phyloP scores from a whole-genome alignment of 371 early-diverging fungal genomes.

The Syncephalastrum sp. region DNA sequence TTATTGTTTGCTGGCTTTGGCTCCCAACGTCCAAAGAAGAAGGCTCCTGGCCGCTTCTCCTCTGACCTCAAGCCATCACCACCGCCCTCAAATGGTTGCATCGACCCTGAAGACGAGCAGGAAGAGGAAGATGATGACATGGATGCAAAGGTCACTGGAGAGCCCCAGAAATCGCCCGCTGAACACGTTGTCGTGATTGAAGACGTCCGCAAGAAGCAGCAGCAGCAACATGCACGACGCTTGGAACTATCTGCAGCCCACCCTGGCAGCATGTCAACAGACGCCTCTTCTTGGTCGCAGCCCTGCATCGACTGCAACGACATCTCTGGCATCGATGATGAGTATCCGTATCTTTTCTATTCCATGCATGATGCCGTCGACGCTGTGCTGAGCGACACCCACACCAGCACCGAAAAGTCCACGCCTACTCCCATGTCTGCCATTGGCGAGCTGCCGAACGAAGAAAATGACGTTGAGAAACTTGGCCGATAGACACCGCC shows the following conservation, averaged over 20 bases:
- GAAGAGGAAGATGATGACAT: neutral
- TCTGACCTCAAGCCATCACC: slow-evolving; percentile 13
- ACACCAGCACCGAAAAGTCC: too few relatives aligned
- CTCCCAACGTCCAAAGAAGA: slow-evolving; percentile 21
- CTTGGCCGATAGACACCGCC: too few relatives aligned
- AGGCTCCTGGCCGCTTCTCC: slow-evolving; percentile 16
- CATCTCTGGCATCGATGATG: slow-evolving; percentile 4
- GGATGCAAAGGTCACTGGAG: neutral
- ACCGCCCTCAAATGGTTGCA: neutral
- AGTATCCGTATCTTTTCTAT: slow-evolving; percentile 11
- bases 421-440: too few relatives aligned
- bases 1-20: slow-evolving; percentile 39
- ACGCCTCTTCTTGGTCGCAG: neutral
- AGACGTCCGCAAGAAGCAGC: too few relatives aligned
- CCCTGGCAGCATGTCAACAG: too few relatives aligned
- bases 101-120: neutral
- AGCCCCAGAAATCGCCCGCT: neutral
- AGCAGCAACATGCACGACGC: neutral
- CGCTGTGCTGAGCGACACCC: too few relatives aligned
- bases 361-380: slow-evolving; percentile 4
- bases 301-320: neutral
- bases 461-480: too few relatives aligned
- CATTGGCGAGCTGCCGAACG: too few relatives aligned
- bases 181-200: too few relatives aligned
- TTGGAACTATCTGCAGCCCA: neutral